A percentile compares a stretch with the other conserved stretches of the same genome.
These are phyloP conservation scores for Polytolypa hystricis DNA, from an alignment of 2,329 filamentous ascomycete species.

Conservation along the genomic window DNA sequence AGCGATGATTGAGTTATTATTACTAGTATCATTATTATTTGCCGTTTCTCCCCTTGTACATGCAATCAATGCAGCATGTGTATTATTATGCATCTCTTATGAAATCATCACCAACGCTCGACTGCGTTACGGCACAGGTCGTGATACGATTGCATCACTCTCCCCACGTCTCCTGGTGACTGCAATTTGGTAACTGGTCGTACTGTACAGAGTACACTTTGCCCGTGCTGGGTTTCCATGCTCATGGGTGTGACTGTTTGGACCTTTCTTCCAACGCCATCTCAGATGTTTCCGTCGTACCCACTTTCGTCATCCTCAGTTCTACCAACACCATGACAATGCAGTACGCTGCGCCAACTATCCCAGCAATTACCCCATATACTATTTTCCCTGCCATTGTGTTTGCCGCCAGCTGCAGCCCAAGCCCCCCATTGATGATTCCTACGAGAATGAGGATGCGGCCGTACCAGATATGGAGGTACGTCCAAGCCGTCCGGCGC, in stretches of 20 bases:
- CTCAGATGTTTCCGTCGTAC: not conserved
- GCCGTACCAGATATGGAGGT: constrained; percentile 44
- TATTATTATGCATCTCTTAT: no score
- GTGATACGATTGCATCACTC: no score
- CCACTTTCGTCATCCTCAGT: constrained; percentile 3
- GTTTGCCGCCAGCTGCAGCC: constrained; percentile 36
- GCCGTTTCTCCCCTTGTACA: no score
- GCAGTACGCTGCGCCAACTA: constrained; percentile 35
- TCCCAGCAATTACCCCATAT: constrained; percentile 39
- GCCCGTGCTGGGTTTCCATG: no score
- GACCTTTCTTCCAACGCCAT: not conserved
- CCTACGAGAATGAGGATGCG: constrained; percentile 40
- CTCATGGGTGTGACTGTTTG: not conserved
- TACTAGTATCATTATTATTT: no score
- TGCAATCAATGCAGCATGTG: no score
- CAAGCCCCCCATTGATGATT: constrained; percentile 47
- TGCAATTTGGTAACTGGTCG: no score
- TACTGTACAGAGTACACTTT: no score
- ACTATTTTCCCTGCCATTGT: constrained; percentile 31
- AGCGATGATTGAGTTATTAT: no score
- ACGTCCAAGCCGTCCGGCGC: constrained; percentile 7
- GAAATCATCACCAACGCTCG: no score
- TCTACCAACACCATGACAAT: constrained; percentile 15
- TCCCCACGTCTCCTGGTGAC: no score
- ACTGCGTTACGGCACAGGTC: no score